phyloP scores from a whole-genome alignment of 108 stramenopile species.

The Mediolabrus comicus region DNA sequence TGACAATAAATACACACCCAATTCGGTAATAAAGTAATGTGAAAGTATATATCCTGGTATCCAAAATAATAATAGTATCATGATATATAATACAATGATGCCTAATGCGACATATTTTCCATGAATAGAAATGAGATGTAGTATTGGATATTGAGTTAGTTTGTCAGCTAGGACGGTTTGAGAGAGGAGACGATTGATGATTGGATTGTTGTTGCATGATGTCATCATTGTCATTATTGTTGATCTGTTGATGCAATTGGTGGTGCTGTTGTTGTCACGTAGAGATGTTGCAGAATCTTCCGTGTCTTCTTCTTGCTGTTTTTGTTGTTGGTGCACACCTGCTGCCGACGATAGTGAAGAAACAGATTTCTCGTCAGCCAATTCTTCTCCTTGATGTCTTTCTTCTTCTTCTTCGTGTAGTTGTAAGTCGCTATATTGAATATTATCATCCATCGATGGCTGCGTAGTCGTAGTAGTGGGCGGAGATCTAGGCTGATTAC shows the following conservation, averaged over 20 bases:
- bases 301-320: too few species aligned
- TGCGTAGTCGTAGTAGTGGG: too few species aligned
- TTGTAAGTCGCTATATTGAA: too few species aligned
- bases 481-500: too few species aligned
- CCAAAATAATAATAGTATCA: constrained; percentile 42
- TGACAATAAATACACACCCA: constrained; percentile 53
- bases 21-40: constrained; percentile 55
- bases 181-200: constrained; percentile 11
- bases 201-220: background rate
- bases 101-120: constrained; percentile 44
- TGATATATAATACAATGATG: constrained; percentile 35
- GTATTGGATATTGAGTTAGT: constrained; percentile 10
- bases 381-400: too few species aligned
- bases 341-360: too few species aligned
- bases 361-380: too few species aligned
- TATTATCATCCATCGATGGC: too few species aligned
- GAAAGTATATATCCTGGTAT: constrained; percentile 60
- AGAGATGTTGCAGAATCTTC: too few species aligned
- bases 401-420: too few species aligned
- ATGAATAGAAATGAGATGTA: constrained; percentile 34
- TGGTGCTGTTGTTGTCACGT: background rate
- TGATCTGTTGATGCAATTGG: background rate
- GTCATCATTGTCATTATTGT: background rate
- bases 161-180: constrained; percentile 27
- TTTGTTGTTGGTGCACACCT: too few species aligned